These are phyloP conservation scores for Pisolithus marmoratus DNA, from an alignment of 768 basidiomycete genomes.

Conservation along the genomic window DNA sequence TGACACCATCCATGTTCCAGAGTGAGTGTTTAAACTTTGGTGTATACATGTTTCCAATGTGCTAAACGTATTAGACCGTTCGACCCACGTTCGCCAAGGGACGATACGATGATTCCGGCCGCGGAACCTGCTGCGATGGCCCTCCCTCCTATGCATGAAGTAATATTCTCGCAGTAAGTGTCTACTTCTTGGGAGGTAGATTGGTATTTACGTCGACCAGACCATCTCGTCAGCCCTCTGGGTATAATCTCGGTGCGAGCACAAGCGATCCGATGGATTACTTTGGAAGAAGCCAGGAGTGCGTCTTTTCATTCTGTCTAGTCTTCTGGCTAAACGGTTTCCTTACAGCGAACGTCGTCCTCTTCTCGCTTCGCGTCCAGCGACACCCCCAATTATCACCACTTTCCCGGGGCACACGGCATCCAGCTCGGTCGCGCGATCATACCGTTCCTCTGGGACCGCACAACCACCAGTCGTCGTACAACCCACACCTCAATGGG, in stretches of 20 bases:
- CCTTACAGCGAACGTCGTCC: slow-evolving; percentile 47
- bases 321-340: neutral
- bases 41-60: neutral
- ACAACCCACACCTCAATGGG: slow-evolving; percentile 26
- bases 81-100: slow-evolving; percentile 29
- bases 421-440: slow-evolving; percentile 18
- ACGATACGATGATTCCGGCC: slow-evolving; percentile 22
- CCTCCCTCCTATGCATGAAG: slow-evolving; percentile 30
- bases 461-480: slow-evolving; percentile 11
- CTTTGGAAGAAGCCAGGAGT: slow-evolving; percentile 18
- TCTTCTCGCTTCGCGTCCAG: slow-evolving; percentile 34
- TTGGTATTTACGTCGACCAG: slow-evolving; percentile 8
- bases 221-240: slow-evolving; percentile 10
- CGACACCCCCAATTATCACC: slow-evolving; percentile 26
- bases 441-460: slow-evolving; percentile 13
- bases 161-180: slow-evolving; percentile 22
- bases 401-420: slow-evolving; percentile 11
- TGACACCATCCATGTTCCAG: slow-evolving; percentile 25
- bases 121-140: slow-evolving; percentile 22
- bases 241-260: slow-evolving; percentile 12
- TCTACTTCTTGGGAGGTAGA: neutral
- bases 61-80: slow-evolving; percentile 5
- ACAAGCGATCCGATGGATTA: slow-evolving; percentile 10
- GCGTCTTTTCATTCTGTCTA: slow-evolving; percentile 2
- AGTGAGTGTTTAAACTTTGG: slow-evolving; percentile 14